phyloP scores from a whole-genome alignment of 495 filamentous ascomycete species.

The Xylaria bambusicola region DNA sequence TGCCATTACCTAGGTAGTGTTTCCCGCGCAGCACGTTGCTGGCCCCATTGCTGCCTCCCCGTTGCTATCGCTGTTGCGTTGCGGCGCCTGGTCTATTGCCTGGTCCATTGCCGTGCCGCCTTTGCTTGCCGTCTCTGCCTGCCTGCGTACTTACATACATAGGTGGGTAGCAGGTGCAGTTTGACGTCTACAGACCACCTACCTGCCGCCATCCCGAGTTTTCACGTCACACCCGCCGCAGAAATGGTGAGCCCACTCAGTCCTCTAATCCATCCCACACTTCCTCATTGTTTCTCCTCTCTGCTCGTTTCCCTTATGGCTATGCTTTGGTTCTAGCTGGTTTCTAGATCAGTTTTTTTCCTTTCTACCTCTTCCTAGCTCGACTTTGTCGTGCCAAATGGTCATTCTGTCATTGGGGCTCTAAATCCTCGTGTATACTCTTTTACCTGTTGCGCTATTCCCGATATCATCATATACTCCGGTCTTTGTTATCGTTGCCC shows the following conservation, averaged over 20 bases:
- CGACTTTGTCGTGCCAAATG: background rate
- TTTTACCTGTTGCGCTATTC: background rate
- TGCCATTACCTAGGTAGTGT: too few relatives aligned
- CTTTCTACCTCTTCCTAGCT: background rate
- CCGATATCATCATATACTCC: background rate
- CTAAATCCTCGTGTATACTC: background rate
- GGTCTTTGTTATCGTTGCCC: background rate
- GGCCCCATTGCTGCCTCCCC: too few relatives aligned
- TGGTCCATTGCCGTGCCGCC: too few relatives aligned
- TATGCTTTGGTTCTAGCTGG: background rate
- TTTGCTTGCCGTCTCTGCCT: too few relatives aligned
- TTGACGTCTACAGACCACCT: background rate
- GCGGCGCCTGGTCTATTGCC: too few relatives aligned
- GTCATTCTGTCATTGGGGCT: background rate
- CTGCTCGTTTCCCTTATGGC: background rate
- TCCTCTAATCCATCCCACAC: background rate
- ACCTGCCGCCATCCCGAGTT: background rate
- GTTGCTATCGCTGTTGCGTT: too few relatives aligned
- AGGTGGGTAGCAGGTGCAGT: conserved; percentile 3
- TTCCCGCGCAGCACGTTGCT: too few relatives aligned
- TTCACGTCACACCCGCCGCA: background rate
- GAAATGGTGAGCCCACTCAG: conserved; percentile 19
- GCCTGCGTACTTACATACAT: too few relatives aligned
- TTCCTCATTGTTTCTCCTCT: background rate
- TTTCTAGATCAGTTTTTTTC: background rate